Conservation (phyloP, 108 stramenopile genomes). For the Poteriospumella lacustris region DNA sequence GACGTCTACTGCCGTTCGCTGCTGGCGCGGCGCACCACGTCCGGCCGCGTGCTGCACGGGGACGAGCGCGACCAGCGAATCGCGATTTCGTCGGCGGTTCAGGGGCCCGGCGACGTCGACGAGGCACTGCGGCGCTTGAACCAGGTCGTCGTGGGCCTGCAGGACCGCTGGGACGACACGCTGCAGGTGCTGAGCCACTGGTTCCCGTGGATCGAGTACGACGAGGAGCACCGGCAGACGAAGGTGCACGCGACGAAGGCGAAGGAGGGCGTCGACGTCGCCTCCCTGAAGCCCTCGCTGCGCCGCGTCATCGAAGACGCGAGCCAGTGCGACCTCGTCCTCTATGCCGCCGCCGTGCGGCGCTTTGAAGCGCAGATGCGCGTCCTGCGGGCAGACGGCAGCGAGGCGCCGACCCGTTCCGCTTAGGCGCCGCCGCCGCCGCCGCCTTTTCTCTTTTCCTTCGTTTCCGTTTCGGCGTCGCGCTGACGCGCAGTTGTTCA, state of each 20-base stretch:
- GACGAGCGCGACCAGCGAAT: neutral
- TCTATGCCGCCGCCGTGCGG: slow-evolving; percentile 3
- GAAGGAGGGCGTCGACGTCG: neutral
- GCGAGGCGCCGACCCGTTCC: no score
- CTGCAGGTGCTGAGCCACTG: slow-evolving; percentile 12
- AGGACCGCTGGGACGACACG: slow-evolving; percentile 31
- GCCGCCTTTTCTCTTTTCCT: no score
- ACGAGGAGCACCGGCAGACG: neutral
- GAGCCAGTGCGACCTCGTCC: slow-evolving; percentile 26
- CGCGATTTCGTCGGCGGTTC: neutral
- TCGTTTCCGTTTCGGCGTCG: no score
- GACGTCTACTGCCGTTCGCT: slow-evolving; percentile 25
- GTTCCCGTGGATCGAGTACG: slow-evolving; percentile 38
- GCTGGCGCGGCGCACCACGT: slow-evolving; percentile 24
- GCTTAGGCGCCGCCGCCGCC: no score
- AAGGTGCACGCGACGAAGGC: neutral
- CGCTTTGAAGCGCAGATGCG: slow-evolving; percentile 1
- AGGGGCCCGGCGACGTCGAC: neutral
- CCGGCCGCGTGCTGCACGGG: neutral
- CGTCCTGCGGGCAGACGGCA: neutral
- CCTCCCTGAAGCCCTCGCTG: neutral
- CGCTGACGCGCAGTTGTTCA: no score
- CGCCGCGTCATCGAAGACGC: neutral
- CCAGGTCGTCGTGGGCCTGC: slow-evolving; percentile 35
- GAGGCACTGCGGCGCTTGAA: slow-evolving; percentile 1